Base-by-base conservation (phyloP, 495 filamentous ascomycete genomes). In the Podospora pseudoanserina region DNA sequence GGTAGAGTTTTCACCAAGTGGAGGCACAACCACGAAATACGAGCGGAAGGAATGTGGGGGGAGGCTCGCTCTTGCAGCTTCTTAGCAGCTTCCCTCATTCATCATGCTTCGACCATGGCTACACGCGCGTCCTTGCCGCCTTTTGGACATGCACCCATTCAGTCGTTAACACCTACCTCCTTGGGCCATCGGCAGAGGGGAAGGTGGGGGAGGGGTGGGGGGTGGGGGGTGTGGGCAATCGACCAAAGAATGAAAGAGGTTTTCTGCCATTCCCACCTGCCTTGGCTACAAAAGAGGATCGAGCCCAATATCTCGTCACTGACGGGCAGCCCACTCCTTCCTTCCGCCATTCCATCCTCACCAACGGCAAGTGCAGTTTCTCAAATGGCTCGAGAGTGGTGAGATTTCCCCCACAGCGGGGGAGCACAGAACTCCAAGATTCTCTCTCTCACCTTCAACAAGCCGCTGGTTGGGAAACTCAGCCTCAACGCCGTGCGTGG, bases 401-500 rank as follows among this genome's bases (percentile, higher is more conserved):
- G 15, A 49, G 13, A 49, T 49, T 49, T 49, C 13, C 39, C 39
- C 39, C 39, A 49, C 39, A 49, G 39, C 39, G 39, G 39, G 39
- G 39, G 39, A 13, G 3, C 39, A 23, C 23, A 23, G 23, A 23
- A 23, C 23, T 23, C 23, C 23, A 23, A 23, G 23, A 23, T 23
- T 23, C 23, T 23, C 23, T 2, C 23, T 23, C 23, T 23, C 23
- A 23, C 23, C 23, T 23, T 23, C 23, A 26, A 58, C 55, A 7
- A 58, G 55, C 55, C 55, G 55, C 27, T 66, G 54, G 23, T 23
- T 66, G 18, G 60, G 16, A n/a, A 60, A 64, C 72, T 73, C 74
- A 74, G 72, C 74, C 74, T 75, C 74, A 75, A 72, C 55, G 61
- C 56, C 26, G 60, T 49, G 23, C 61, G 59, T 67, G 65, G 60